Conservation (phyloP, 2,329 filamentous ascomycete genomes). For the Penicillium palitans region DNA sequence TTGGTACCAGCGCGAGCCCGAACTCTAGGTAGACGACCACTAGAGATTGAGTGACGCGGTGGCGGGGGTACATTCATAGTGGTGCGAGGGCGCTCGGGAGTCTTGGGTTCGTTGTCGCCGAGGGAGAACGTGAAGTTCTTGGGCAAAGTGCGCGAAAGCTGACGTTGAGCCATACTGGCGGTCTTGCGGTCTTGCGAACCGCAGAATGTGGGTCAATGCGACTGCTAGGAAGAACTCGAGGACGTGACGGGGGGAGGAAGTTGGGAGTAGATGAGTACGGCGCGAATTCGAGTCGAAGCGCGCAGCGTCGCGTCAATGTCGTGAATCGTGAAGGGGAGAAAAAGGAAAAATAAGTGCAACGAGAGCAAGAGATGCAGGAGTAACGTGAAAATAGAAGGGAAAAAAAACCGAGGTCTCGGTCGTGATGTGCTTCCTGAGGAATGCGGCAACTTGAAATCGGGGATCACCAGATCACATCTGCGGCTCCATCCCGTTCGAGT, state of each 20-base stretch:
- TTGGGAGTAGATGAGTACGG: constrained; percentile 3
- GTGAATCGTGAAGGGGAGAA: constrained; percentile 25
- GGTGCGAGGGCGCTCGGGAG: constrained; percentile 43
- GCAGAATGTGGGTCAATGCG: constrained; percentile 13
- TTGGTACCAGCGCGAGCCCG: constrained; percentile 42
- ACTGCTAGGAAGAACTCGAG: constrained; percentile 11
- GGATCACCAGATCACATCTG: constrained; percentile 31
- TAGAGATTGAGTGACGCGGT: constrained; percentile 45
- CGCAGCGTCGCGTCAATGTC: constrained; percentile 18
- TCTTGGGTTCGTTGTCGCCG: constrained; percentile 41
- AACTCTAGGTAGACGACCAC: constrained; percentile 42
- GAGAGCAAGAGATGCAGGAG: constrained; percentile 17
- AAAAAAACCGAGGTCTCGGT: constrained; percentile 18
- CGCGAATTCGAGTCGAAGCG: constrained; percentile 17
- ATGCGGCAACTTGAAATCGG: constrained; percentile 27
- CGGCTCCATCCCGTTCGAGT: constrained; percentile 25
- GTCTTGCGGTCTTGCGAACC: constrained; percentile 3
- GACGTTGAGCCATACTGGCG: constrained; percentile 41
- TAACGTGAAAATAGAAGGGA: constrained; percentile 4
- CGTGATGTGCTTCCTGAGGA: constrained; percentile 19
- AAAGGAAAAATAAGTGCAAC: constrained; percentile 16
- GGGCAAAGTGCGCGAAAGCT: constrained; percentile 48
- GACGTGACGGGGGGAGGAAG: constrained; percentile 4
- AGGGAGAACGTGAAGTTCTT: constrained; percentile 50
- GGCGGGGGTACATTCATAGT: constrained; percentile 47